Evolutionary conservation across 768 basidiomycete species (phyloP), one percentile per base, ranked within the genome.

Genomic region (Leccinum subtestaceum): DNA sequence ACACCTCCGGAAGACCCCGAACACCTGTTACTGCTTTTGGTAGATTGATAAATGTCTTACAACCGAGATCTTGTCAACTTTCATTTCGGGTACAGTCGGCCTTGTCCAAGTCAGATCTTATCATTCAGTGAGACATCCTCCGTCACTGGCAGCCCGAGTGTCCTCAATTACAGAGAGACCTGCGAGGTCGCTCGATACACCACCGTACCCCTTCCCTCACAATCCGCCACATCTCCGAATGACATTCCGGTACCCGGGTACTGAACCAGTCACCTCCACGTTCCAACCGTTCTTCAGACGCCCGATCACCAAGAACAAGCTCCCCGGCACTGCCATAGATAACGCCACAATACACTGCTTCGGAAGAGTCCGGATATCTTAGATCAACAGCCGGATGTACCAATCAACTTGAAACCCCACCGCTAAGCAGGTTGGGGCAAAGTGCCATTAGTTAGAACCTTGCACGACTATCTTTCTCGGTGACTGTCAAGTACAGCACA

Each of bases 1-100:
- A 17, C 52, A 11, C 2, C 1, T 17, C 8, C 5, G 68, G 9
- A n/a, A n/a, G 72, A 70, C 71, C 51, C 65, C 71, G 38, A 57
- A 61, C 61, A 73, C 70, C 51, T 60, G 2, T 19, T 43, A 38
- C 67, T 56, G 1, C 36, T 54, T 65, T 36, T 2, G 59, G 57
- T n/a, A 49, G 11, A 29, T 52, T 34, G 36, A 36, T 36, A 52
- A 59, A 45, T 31, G 31, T 47, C 45, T 55, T 23, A 29, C 53
- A 54, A 31, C 25, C 40, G 29, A 27, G 29, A 46, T 27, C 53
- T 51, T 31, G 29, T 51, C 27, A 5, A 2, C 7, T 38, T 32
- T 15, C 8, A 38, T 38, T 17, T 38, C 38, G 25, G 27, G n/a
- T 32, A 17, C 15, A n/a, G 34, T 38, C 45, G 36, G 36, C 21